phyloP scores from a whole-genome alignment of 176 grass and related monocot genomes.

The Carex parvula region DNA sequence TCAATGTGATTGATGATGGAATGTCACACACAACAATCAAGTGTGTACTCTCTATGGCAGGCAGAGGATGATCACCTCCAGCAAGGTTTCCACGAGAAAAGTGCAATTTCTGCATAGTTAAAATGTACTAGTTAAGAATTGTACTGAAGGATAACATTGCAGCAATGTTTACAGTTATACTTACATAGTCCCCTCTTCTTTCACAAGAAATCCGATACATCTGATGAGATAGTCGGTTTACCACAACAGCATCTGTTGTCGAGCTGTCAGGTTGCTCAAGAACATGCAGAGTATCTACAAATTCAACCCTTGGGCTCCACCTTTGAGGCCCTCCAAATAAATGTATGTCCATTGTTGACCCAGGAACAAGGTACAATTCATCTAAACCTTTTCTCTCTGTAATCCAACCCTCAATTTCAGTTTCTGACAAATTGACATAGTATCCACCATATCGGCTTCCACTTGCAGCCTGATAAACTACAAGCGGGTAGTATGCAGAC shows the following conservation, averaged over 20 bases:
- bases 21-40: conserved; percentile 73
- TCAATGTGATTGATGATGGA: conserved; percentile 68
- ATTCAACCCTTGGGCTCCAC: conserved; percentile 70
- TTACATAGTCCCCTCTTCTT: conserved; percentile 74
- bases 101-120: conserved; percentile 53
- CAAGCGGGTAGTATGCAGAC: conserved; percentile 78
- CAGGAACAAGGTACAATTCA: conserved; percentile 82
- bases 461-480: conserved; percentile 69
- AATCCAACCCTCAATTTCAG: conserved; percentile 35
- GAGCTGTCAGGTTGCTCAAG: conserved; percentile 37
- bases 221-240: conserved; percentile 54
- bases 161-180: conserved; percentile 27
- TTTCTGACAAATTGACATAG: conserved; percentile 61
- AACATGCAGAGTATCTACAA: conserved; percentile 69
- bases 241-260: conserved; percentile 34
- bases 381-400: conserved; percentile 46
- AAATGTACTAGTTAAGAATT: conserved; percentile 20
- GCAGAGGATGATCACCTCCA: conserved; percentile 69
- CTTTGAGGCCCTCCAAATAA: conserved; percentile 84
- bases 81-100: conserved; percentile 93
- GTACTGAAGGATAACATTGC: not conserved
- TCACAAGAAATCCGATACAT: conserved; percentile 66
- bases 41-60: conserved; percentile 50
- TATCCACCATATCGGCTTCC: conserved; percentile 88
- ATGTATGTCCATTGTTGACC: conserved; percentile 77